phyloP scores from a whole-genome alignment of 345 rosid species.

The Salix exigua region DNA sequence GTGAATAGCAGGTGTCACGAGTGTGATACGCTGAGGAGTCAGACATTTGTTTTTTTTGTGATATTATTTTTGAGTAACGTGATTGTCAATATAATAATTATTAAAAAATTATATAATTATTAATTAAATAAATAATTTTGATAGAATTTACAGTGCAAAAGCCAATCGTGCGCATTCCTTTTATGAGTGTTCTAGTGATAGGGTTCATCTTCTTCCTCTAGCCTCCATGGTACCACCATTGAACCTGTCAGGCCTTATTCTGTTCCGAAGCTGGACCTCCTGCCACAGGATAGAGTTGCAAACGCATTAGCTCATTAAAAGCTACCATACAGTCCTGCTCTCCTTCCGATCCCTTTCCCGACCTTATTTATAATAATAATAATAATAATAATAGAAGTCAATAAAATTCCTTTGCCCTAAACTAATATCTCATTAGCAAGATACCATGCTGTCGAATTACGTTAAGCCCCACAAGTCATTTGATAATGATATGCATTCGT shows the following conservation, averaged over 20 bases:
- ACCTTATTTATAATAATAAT: too few species aligned
- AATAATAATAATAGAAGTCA: too few species aligned
- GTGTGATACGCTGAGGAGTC: too few species aligned
- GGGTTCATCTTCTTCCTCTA: neutral
- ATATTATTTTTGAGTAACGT: too few species aligned
- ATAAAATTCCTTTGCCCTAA: constrained; percentile 39
- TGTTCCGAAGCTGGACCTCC: neutral
- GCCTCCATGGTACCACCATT: neutral
- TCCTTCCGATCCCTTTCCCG: too few species aligned
- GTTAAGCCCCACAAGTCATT: constrained; percentile 19
- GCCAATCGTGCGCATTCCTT: neutral
- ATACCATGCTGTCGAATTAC: constrained; percentile 28
- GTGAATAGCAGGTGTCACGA: neutral
- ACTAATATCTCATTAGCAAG: constrained; percentile 20
- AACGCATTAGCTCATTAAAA: neutral
- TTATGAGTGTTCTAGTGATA: neutral
- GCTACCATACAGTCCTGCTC: too few species aligned
- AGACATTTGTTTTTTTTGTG: too few species aligned
- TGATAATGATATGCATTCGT: neutral
- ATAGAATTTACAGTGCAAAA: neutral
- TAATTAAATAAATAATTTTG: too few species aligned
- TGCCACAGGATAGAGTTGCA: neutral
- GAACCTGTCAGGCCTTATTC: neutral
- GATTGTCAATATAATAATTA: too few species aligned
- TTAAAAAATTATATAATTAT: too few species aligned